Percentiles rank a stretch among this genome's conserved stretches.
These are phyloP conservation scores for Xylaria bambusicola DNA, from an alignment of 495 filamentous ascomycete species.

Conservation along the genomic window DNA sequence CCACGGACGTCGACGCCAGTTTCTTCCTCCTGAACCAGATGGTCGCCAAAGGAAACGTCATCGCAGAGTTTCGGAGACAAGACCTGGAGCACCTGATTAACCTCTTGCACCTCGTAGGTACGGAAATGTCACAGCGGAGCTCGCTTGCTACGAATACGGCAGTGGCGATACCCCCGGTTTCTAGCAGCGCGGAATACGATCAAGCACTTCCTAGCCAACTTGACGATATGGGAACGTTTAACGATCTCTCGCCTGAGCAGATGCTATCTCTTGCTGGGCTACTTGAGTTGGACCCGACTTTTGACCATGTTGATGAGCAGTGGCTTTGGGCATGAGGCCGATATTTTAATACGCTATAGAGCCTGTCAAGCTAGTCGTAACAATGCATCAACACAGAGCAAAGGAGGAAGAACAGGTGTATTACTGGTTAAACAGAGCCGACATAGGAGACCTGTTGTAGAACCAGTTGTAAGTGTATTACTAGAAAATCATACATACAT, in stretches of 20 bases:
- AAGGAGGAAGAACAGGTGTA: too few relatives aligned
- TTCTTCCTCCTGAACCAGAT: slow-evolving; percentile 1
- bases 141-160: background rate
- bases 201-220: background rate
- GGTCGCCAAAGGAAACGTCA: slow-evolving; percentile 2
- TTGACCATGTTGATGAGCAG: slow-evolving; percentile 3
- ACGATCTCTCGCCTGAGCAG: background rate
- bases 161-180: background rate
- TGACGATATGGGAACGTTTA: background rate
- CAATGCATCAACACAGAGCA: too few relatives aligned
- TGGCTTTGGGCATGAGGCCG: slow-evolving; percentile 1
- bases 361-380: too few relatives aligned
- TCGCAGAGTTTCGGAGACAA: slow-evolving; percentile 8
- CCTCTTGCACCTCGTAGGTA: background rate
- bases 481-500: too few relatives aligned
- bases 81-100: slow-evolving; percentile 7
- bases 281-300: background rate
- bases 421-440: too few relatives aligned
- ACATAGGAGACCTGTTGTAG: too few relatives aligned
- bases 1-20: background rate
- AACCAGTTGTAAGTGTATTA: too few relatives aligned
- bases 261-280: slow-evolving; percentile 6
- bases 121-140: background rate
- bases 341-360: too few relatives aligned
- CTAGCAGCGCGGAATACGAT: background rate